A percentile compares a stretch with the other conserved stretches of the same genome.
Evolutionary conservation across 73 alveolate species (phyloP).

Genomic region (Stentor coeruleus): DNA sequence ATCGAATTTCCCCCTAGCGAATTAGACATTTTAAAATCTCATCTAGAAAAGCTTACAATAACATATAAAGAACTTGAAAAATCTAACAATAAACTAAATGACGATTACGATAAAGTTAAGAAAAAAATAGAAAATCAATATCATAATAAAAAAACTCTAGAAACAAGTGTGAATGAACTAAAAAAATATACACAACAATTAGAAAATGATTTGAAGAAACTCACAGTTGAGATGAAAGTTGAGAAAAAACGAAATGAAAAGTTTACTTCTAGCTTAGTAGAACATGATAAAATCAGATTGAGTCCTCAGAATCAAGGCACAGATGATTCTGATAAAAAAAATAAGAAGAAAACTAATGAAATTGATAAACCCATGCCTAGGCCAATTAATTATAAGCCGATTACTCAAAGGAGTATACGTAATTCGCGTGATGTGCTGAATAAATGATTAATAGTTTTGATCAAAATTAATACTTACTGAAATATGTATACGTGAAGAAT

Average conservation of each 20-base stretch:
- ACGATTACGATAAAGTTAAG: not conserved
- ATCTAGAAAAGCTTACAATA: not conserved
- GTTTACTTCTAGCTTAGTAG: too few relatives aligned
- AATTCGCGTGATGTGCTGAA: too few relatives aligned
- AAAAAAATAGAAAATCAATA: not conserved
- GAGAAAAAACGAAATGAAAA: conserved; percentile 1
- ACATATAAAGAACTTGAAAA: not conserved
- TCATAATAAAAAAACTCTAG: not conserved
- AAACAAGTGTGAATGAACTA: not conserved
- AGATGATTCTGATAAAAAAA: too few relatives aligned
- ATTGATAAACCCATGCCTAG: too few relatives aligned
- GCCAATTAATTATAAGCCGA: too few relatives aligned
- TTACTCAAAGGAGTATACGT: too few relatives aligned
- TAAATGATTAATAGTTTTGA: too few relatives aligned
- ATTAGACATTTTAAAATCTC: not conserved
- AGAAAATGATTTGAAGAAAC: not conserved
- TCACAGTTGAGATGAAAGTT: not conserved
- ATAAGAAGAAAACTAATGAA: too few relatives aligned
- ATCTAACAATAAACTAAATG: not conserved
- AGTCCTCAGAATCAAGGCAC: too few relatives aligned
- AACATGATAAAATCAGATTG: too few relatives aligned
- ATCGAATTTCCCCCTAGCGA: not conserved
- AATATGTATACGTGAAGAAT: too few relatives aligned
- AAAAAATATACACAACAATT: not conserved
- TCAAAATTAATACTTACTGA: too few relatives aligned